Percentiles rank a stretch among this genome's conserved stretches.
These are phyloP conservation scores for Ilyonectria destructans DNA, from an alignment of 2,329 filamentous ascomycete genomes.

Conservation along the genomic window DNA sequence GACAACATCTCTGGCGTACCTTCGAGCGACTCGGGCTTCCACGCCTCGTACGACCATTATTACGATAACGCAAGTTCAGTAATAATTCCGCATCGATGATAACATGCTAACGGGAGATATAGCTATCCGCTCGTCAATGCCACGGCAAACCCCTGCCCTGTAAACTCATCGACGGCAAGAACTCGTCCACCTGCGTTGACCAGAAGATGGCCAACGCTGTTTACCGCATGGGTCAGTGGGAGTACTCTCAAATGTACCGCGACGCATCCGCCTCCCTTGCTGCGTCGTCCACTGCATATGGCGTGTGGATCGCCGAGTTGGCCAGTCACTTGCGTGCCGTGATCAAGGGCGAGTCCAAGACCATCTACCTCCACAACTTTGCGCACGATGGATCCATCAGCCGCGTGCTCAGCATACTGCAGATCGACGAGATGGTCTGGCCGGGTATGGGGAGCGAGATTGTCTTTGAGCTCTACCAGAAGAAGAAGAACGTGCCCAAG, in stretches of 20 bases:
- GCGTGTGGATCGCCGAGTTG: slow-evolving; percentile 83
- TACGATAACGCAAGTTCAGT: slow-evolving; percentile 74
- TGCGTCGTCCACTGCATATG: slow-evolving; percentile 75
- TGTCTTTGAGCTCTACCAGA: slow-evolving; percentile 80
- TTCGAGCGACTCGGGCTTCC: slow-evolving; percentile 72
- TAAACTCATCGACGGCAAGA: slow-evolving; percentile 63
- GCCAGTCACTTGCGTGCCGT: slow-evolving; percentile 74
- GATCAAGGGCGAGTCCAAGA: slow-evolving; percentile 58
- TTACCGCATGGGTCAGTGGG: slow-evolving; percentile 84
- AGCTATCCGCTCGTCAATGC: slow-evolving; percentile 82
- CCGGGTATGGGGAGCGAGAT: slow-evolving; percentile 86
- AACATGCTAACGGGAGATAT: no score
- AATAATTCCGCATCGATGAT: no score
- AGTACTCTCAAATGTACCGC: slow-evolving; percentile 86
- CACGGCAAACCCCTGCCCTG: slow-evolving; percentile 83
- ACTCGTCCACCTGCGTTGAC: slow-evolving; percentile 73
- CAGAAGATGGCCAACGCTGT: slow-evolving; percentile 77
- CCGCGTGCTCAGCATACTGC: slow-evolving; percentile 77
- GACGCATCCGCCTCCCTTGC: slow-evolving; percentile 75
- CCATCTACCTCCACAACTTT: slow-evolving; percentile 81
- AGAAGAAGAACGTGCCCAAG: slow-evolving; percentile 36
- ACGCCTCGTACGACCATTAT: slow-evolving; percentile 84
- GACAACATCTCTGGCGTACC: slow-evolving; percentile 80
- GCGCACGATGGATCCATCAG: slow-evolving; percentile 85
- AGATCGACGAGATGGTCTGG: slow-evolving; percentile 83